These are phyloP conservation scores for Bipolaris zeicola DNA, from an alignment of 2,329 filamentous ascomycete genomes.

Conservation along the genomic window DNA sequence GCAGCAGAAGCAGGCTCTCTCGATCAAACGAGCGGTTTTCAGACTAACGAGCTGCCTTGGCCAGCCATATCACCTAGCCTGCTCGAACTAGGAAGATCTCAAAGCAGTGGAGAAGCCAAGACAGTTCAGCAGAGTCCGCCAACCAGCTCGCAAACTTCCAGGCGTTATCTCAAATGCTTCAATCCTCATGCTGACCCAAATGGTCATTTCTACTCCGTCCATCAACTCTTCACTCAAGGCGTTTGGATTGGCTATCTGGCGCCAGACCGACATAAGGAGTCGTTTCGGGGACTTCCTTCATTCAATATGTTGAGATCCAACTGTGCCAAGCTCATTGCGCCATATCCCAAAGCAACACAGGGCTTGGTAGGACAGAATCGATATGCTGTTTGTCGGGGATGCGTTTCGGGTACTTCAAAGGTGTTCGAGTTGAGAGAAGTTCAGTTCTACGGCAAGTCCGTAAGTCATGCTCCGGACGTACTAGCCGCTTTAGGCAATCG, in stretches of 20 bases:
- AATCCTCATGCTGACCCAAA: constrained; percentile 6
- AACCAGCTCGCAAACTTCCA: background rate
- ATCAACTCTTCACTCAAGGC: constrained; percentile 20
- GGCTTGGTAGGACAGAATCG: constrained; percentile 11
- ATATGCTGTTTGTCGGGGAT: constrained; percentile 29
- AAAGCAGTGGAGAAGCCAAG: background rate
- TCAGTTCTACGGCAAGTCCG: constrained; percentile 10
- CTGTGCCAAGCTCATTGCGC: constrained; percentile 6
- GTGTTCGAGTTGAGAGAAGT: constrained; percentile 27
- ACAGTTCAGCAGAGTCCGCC: background rate
- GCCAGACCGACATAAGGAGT: constrained; percentile 13
- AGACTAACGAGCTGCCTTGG: constrained; percentile 4
- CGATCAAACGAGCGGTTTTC: background rate
- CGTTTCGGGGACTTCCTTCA: constrained; percentile 21
- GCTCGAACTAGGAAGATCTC: background rate
- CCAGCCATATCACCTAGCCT: constrained; percentile 2
- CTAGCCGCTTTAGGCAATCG: background rate
- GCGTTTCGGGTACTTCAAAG: constrained; percentile 12
- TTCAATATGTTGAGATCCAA: constrained; percentile 20
- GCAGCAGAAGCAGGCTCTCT: background rate
- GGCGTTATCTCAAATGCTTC: constrained; percentile 18
- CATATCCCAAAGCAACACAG: constrained; percentile 12
- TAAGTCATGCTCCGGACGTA: constrained; percentile 2
- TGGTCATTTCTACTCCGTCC: constrained; percentile 21
- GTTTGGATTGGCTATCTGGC: constrained; percentile 34